These are phyloP conservation scores for Vitis hybrid DNA, from an alignment of 177 flowering plant genomes.

Conservation along the genomic window DNA sequence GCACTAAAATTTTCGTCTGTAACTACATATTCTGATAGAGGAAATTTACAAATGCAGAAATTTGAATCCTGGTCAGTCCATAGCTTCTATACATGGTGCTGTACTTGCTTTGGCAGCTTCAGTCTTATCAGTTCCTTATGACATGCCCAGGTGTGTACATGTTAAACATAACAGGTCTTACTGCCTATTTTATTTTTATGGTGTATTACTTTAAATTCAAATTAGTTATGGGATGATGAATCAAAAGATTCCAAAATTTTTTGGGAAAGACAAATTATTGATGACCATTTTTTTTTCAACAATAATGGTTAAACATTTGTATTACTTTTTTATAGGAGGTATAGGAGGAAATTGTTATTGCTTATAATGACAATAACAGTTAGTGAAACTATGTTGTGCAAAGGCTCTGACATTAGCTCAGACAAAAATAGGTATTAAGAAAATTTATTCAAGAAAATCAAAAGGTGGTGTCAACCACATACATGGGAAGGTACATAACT, in stretches of 20 bases:
- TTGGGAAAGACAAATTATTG: neutral
- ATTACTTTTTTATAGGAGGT: too few species aligned
- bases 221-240: neutral
- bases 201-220: neutral
- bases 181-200: neutral
- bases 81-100: conserved; percentile 77
- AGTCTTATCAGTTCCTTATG: conserved; percentile 91
- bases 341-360: too few species aligned
- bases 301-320: too few species aligned
- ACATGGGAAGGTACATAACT: too few species aligned
- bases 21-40: neutral
- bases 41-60: conserved; percentile 42
- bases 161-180: neutral
- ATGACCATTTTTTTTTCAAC: too few species aligned
- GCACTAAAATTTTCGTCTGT: neutral
- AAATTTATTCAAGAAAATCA: too few species aligned
- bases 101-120: conserved; percentile 95
- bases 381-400: too few species aligned
- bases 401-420: too few species aligned
- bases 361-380: too few species aligned
- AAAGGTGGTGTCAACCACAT: too few species aligned
- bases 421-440: too few species aligned
- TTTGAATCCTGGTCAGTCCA: conserved; percentile 34
- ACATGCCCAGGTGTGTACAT: conserved; percentile 83
- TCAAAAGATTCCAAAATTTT: neutral